A percentile compares a stretch with the other conserved stretches of the same genome.
Conservation (phyloP, 352 stramenopile species). For the Phytophthora meadii region DNA sequence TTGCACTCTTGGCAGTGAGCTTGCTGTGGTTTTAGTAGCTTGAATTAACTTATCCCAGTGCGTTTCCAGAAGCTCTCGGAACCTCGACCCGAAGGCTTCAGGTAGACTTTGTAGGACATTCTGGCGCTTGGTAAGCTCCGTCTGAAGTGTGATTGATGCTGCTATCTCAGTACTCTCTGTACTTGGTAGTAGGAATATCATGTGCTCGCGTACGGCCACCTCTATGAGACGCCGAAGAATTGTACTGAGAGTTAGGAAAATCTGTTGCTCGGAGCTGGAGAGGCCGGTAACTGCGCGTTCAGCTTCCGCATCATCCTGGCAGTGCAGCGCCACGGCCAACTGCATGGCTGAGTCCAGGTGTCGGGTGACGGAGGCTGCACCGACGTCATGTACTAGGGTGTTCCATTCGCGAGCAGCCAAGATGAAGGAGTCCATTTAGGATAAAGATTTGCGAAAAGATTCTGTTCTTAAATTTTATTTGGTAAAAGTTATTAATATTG, state of each 20-base stretch:
- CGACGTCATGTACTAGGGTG: slow-evolving; percentile 42
- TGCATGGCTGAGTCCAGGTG: slow-evolving; percentile 39
- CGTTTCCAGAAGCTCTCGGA: slow-evolving; percentile 45
- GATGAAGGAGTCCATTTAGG: slow-evolving; percentile 38
- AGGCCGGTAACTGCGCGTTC: slow-evolving; percentile 7
- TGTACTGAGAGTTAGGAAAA: slow-evolving; percentile 43
- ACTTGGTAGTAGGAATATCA: slow-evolving; percentile 60
- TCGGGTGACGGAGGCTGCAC: slow-evolving; percentile 30
- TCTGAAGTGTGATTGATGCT: slow-evolving; percentile 23
- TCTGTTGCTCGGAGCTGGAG: slow-evolving; percentile 41
- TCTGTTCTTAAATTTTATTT: background rate
- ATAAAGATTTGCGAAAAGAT: background rate
- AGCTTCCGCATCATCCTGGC: slow-evolving; percentile 15
- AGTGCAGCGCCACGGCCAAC: slow-evolving; percentile 44
- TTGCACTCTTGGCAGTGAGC: slow-evolving; percentile 46
- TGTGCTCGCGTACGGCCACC: slow-evolving; percentile 49
- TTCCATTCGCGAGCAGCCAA: slow-evolving; percentile 48
- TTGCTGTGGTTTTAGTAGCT: slow-evolving; percentile 1
- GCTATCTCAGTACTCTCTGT: slow-evolving; percentile 5
- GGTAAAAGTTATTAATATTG: too few relatives aligned
- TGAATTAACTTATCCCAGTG: slow-evolving; percentile 44
- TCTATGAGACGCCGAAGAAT: slow-evolving; percentile 57
- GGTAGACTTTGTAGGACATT: slow-evolving; percentile 48
- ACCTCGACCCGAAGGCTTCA: slow-evolving; percentile 45
- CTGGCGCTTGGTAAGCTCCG: slow-evolving; percentile 42